Percentiles rank a stretch among this genome's conserved stretches.
Conservation (phyloP, 2,329 filamentous ascomycete species). For the Fusarium sp. region DNA sequence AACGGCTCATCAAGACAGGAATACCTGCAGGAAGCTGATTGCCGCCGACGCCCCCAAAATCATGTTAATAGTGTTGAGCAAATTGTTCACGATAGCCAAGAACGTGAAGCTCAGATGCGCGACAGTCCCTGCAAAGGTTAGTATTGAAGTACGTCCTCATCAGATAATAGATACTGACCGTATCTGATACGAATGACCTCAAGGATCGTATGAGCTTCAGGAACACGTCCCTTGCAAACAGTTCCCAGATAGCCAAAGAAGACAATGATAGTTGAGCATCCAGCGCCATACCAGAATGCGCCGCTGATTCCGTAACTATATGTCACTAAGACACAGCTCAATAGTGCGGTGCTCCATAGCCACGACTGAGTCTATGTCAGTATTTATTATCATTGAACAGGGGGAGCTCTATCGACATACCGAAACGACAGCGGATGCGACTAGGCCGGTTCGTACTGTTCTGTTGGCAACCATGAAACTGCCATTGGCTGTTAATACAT, state of each 20-base stretch:
- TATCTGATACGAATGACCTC: not conserved
- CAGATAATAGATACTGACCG: not conserved
- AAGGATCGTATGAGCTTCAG: not conserved
- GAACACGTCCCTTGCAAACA: not conserved
- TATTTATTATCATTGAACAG: accelerated
- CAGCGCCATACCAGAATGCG: not conserved
- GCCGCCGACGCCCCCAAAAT: no score
- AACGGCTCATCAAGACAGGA: not conserved
- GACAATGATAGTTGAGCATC: not conserved
- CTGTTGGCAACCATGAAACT: constrained; percentile 5
- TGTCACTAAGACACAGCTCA: not conserved
- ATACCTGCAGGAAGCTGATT: no score
- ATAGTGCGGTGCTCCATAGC: not conserved
- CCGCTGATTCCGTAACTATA: not conserved
- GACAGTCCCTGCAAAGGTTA: not conserved
- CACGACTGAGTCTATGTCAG: not conserved
- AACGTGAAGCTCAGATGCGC: not conserved
- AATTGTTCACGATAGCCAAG: not conserved
- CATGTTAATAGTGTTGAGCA: not conserved
- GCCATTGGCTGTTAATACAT: not conserved
- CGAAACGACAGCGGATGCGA: not conserved
- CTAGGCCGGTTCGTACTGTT: not conserved
- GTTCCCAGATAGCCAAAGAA: not conserved
- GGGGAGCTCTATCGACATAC: accelerated
- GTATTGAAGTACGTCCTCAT: not conserved